A percentile compares a stretch with the other conserved stretches of the same genome.
Evolutionary conservation across 768 basidiomycete species (phyloP).

Genomic region (Paxillus ammoniavirescens): DNA sequence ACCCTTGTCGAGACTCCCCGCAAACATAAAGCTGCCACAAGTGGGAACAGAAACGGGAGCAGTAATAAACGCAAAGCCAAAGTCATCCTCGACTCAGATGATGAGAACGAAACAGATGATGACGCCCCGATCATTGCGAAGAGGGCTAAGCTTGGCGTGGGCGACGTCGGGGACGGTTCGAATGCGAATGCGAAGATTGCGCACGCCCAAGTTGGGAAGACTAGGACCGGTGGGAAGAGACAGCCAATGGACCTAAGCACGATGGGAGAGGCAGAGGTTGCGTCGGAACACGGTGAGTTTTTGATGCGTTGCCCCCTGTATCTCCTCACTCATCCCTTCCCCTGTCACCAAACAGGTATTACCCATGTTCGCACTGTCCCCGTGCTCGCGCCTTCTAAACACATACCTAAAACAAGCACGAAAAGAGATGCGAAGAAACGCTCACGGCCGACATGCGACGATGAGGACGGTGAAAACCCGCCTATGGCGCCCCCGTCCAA

Average conservation of each 20-base stretch:
- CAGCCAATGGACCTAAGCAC: no score
- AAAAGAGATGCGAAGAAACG: slow-evolving; percentile 8
- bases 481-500: slow-evolving; percentile 7
- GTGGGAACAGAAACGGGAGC: background rate
- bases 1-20: slow-evolving; percentile 24
- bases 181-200: background rate
- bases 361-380: no score
- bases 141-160: background rate
- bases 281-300: no score
- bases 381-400: no score
- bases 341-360: no score
- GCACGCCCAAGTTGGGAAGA: background rate
- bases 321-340: no score
- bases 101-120: slow-evolving; percentile 6
- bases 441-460: background rate
- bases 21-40: slow-evolving; percentile 5
- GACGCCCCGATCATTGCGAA: background rate
- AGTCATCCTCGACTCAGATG: background rate
- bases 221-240: background rate
- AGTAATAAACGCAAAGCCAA: slow-evolving; percentile 4
- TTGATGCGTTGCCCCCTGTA: no score
- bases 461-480: background rate
- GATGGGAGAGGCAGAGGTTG: no score
- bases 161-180: background rate
- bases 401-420: background rate